These are phyloP conservation scores for Eurotiales sp. DNA, from an alignment of 2,329 filamentous ascomycete genomes.

Conservation along the genomic window DNA sequence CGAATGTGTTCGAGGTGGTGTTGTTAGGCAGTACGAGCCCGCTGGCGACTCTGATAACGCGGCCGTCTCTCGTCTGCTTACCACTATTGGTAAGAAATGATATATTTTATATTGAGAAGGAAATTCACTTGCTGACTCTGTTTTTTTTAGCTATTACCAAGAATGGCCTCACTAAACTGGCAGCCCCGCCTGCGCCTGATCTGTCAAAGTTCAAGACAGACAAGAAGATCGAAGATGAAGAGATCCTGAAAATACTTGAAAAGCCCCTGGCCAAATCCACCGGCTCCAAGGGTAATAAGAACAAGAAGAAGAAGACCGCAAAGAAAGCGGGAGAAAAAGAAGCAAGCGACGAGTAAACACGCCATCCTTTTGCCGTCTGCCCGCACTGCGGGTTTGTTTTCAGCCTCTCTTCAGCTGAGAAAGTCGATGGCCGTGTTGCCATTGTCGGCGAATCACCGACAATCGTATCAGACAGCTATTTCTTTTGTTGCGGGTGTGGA, in stretches of 20 bases:
- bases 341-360: slow-evolving; percentile 36
- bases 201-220: slow-evolving; percentile 82
- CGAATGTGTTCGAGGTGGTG: slow-evolving; percentile 89
- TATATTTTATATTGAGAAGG: not conserved
- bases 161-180: slow-evolving; percentile 87
- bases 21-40: slow-evolving; percentile 93
- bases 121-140: slow-evolving; percentile 19
- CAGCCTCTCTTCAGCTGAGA: not conserved
- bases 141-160: slow-evolving; percentile 95
- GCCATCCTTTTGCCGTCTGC: slow-evolving; percentile 16
- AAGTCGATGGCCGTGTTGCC: not conserved
- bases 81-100: slow-evolving; percentile 82
- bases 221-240: slow-evolving; percentile 95
- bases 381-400: slow-evolving; percentile 3
- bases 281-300: slow-evolving; percentile 74
- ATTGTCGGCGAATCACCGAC: slow-evolving; percentile 3
- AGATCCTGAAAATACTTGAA: slow-evolving; percentile 84
- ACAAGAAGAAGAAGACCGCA: slow-evolving; percentile 77
- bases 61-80: slow-evolving; percentile 81
- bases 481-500: slow-evolving; percentile 5
- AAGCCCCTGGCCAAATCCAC: slow-evolving; percentile 63
- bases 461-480: not conserved
- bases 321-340: slow-evolving; percentile 41
- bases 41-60: slow-evolving; percentile 88
- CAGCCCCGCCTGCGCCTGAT: slow-evolving; percentile 71